Conservation (phyloP, 2,329 filamentous ascomycete genomes). For the Cercospora sesami region DNA sequence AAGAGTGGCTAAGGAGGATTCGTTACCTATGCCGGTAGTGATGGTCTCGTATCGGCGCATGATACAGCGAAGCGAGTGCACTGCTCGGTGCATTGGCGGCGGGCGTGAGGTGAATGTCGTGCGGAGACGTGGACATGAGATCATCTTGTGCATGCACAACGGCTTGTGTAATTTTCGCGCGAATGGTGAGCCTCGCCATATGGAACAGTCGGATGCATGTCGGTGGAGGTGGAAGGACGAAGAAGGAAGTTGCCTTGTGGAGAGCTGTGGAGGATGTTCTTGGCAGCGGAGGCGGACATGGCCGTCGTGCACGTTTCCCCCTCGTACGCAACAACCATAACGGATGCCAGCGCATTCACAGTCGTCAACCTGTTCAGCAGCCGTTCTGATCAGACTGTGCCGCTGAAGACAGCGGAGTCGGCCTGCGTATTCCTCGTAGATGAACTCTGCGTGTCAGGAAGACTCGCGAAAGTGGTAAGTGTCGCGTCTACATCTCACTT, state of each 20-base stretch:
- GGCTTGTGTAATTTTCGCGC: slow-evolving; percentile 11
- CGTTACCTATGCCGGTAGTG: slow-evolving; percentile 1
- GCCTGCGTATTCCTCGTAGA: background rate
- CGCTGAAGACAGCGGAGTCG: background rate
- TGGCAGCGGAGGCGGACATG: background rate
- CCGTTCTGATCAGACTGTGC: background rate
- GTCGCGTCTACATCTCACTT: background rate
- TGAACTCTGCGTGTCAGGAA: background rate
- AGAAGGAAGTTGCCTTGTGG: background rate
- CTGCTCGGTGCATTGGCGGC: background rate
- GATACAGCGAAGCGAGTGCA: slow-evolving; percentile 1
- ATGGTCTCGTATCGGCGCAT: slow-evolving; percentile 8
- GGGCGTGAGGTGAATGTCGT: background rate
- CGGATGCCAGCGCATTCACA: no score
- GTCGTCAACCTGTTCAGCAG: background rate
- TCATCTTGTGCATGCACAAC: background rate
- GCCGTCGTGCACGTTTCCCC: background rate
- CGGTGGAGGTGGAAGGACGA: background rate
- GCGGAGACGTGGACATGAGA: slow-evolving; percentile 3
- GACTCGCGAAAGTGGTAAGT: background rate
- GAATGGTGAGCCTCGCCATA: slow-evolving; percentile 5
- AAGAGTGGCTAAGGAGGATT: background rate
- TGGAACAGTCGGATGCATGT: background rate
- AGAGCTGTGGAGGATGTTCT: background rate
- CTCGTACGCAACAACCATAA: background rate